Evolutionary conservation across 2,329 filamentous ascomycete species (phyloP).

Genomic region (Tolypocladium tropicale): DNA sequence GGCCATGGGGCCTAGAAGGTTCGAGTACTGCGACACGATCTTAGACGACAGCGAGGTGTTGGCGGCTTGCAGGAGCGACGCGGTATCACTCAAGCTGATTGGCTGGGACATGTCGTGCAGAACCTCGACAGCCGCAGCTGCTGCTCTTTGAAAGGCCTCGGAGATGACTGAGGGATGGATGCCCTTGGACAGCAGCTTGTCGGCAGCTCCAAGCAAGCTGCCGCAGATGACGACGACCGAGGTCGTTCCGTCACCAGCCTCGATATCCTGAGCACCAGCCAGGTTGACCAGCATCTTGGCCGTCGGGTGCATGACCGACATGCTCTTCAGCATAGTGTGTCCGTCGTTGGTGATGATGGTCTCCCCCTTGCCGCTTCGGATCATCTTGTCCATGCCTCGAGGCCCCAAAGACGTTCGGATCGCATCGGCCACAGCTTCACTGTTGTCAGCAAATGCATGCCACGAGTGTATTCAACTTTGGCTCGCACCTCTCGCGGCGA

Average conservation of each 20-base stretch:
- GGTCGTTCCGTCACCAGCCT: slow-evolving; percentile 95
- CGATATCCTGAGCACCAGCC: slow-evolving; percentile 93
- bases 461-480: not conserved
- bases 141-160: slow-evolving; percentile 92
- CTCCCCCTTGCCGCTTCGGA: slow-evolving; percentile 90
- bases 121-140: slow-evolving; percentile 76
- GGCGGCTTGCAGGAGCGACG: slow-evolving; percentile 87
- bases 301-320: slow-evolving; percentile 98
- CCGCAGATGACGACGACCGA: slow-evolving; percentile 97
- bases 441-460: slow-evolving; percentile 1
- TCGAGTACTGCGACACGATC: slow-evolving; percentile 96
- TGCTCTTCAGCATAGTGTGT: slow-evolving; percentile 97
- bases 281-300: slow-evolving; percentile 99
- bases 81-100: slow-evolving; percentile 77
- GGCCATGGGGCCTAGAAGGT: slow-evolving; percentile 91
- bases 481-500: slow-evolving; percentile 77
- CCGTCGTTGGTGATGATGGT: slow-evolving; percentile 99
- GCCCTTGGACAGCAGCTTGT: slow-evolving; percentile 81
- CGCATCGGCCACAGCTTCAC: slow-evolving; percentile 83
- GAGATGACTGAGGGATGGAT: slow-evolving; percentile 98
- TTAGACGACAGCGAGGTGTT: slow-evolving; percentile 97
- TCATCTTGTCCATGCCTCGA: slow-evolving; percentile 99
- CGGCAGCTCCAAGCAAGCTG: slow-evolving; percentile 85
- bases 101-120: slow-evolving; percentile 94
- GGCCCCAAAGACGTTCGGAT: slow-evolving; percentile 94